Conservation (phyloP, 768 basidiomycete species). For the Suillus occidentalis region DNA sequence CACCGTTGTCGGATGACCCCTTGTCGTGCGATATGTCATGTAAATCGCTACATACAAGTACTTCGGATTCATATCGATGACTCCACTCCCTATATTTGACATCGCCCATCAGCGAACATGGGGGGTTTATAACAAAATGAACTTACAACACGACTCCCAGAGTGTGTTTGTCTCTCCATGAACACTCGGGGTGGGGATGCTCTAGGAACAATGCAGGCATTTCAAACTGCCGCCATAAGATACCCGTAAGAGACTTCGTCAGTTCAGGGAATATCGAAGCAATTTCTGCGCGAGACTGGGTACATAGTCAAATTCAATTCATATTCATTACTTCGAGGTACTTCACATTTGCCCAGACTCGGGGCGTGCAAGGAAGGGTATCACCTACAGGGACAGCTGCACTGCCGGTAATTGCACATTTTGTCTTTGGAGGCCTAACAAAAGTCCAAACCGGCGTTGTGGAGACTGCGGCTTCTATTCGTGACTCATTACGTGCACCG, state of each 20-base stretch:
- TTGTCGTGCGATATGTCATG: neutral
- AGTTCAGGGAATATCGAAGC: conserved; percentile 26
- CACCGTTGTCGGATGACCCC: neutral
- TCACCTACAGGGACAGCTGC: neutral
- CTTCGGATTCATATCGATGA: neutral
- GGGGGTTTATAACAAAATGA: neutral
- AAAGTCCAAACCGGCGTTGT: conserved; percentile 20
- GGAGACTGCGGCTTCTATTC: neutral
- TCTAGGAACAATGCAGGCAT: conserved; percentile 27
- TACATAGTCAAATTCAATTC: conserved; percentile 8
- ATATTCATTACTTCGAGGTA: neutral
- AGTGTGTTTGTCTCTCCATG: conserved; percentile 22
- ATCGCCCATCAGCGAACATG: neutral
- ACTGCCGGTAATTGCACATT: neutral
- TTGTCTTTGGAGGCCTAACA: conserved; percentile 8
- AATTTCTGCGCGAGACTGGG: conserved; percentile 24
- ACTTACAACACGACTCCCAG: conserved; percentile 24
- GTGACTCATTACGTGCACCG: neutral
- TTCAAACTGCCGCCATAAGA: conserved; percentile 30
- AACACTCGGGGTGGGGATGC: conserved; percentile 6
- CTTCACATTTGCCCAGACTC: conserved; percentile 32
- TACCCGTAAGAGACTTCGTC: conserved; percentile 16
- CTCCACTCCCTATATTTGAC: neutral
- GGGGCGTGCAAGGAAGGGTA: conserved; percentile 13
- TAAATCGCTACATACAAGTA: neutral